Base-by-base conservation (phyloP, 768 basidiomycete genomes). In the Hericium coralloides region DNA sequence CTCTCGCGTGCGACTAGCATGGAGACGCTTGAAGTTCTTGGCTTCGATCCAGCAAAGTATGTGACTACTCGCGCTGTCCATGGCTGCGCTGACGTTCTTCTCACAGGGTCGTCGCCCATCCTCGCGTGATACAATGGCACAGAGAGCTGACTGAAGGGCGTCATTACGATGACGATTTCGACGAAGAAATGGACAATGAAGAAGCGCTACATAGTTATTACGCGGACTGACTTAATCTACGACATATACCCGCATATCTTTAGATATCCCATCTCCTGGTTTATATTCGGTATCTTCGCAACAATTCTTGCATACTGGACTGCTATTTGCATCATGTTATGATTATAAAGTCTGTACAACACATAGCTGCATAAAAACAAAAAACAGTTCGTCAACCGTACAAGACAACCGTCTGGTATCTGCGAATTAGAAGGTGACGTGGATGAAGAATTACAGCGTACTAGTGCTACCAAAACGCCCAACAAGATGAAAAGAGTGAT, bases 1-100 rank as follows among this genome's bases (percentile, higher is more conserved):
- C 76, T 88, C 43, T 89, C 87, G 12, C 80, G 88, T 14, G 88
- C 87, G 14, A 88, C 83, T 1, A 78, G 70, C n/a, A 76, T 87
- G 76, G 77, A 78, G 22, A 73, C 76, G 3, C 73, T 90, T 15
- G 79, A 90, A 65, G 81, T 90, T 8, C 69, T 80, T 18, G 80
- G 80, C 61, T 90, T 89, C 64, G 69, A 83, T 60, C 68, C 79
- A 0, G 65, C 68, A 38, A 89, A 80, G 85, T 84, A 63, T 45
- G 81, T 55, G 37, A 45, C 22, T 38, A 26, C 8, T 39, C 25
- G 48, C 41, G 17, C 18, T 22, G 10, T n/a, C 57, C 38, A 55
- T 53, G 17, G 50, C 23, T 18, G 37, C 60, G 51, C 31, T 50
- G 45, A 31, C 51, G 22, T 23, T 49, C 43, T 20, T 25, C 38